phyloP scores from a whole-genome alignment of 768 basidiomycete species.

The Mycena pura region DNA sequence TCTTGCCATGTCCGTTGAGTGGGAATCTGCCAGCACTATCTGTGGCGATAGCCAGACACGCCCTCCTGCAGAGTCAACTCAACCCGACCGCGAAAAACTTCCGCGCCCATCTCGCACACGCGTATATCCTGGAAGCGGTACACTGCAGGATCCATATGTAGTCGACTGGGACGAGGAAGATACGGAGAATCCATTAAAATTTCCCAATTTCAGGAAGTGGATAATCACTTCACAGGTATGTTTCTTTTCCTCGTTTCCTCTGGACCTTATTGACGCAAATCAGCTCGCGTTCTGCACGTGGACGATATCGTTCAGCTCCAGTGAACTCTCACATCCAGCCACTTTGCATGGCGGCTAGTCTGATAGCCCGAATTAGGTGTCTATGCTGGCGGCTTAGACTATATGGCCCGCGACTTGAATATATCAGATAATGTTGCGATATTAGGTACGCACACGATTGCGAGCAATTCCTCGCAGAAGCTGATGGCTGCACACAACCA shows the following conservation, averaged over 20 bases:
- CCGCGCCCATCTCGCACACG: not conserved
- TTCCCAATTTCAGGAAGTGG: conserved; percentile 56
- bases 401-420: conserved; percentile 52
- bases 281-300: conserved; percentile 60
- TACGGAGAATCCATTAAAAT: conserved; percentile 63
- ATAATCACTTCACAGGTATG: conserved; percentile 59
- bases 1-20: conserved; percentile 23
- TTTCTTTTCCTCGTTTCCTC: not conserved
- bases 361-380: conserved; percentile 12
- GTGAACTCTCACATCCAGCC: conserved; percentile 33
- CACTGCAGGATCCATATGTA: conserved; percentile 54
- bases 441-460: conserved; percentile 43
- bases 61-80: conserved; percentile 15
- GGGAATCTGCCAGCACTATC: conserved; percentile 32
- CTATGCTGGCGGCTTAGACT: conserved; percentile 58
- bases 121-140: conserved; percentile 54
- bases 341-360: not conserved
- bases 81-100: conserved; percentile 10
- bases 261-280: conserved; percentile 1
- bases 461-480: not conserved
- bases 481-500: not conserved
- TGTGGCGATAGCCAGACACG: conserved; percentile 28
- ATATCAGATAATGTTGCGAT: conserved; percentile 60
- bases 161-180: conserved; percentile 61
- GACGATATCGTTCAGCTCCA: conserved; percentile 66